Percentiles rank a stretch among this genome's conserved stretches.
phyloP scores from a whole-genome alignment of 495 filamentous ascomycete species.

The Daldinia childiae region DNA sequence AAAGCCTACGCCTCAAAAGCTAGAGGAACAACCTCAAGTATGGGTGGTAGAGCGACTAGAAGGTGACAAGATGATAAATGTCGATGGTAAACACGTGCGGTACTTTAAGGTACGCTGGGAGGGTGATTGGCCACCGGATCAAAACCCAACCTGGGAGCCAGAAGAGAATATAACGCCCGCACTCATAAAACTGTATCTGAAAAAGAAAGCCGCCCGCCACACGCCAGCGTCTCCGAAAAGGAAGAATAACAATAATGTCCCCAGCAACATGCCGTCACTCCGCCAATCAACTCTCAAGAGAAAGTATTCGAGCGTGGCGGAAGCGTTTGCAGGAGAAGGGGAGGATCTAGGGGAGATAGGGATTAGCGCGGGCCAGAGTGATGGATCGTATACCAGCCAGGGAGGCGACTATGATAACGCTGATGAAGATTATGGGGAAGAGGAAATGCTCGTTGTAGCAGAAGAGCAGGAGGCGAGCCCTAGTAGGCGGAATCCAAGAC shows the following conservation, averaged over 20 bases:
- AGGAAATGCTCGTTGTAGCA: slow-evolving; percentile 32
- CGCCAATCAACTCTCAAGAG: slow-evolving; percentile 27
- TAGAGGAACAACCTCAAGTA: slow-evolving; percentile 32
- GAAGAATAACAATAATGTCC: not conserved
- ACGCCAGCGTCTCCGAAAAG: not conserved
- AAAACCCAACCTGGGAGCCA: slow-evolving; percentile 61
- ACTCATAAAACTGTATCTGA: slow-evolving; percentile 47
- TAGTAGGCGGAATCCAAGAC: not conserved
- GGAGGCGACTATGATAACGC: not conserved
- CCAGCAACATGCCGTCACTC: slow-evolving; percentile 7
- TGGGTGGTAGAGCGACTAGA: slow-evolving; percentile 54
- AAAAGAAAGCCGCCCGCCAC: slow-evolving; percentile 26
- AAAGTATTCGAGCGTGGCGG: slow-evolving; percentile 52
- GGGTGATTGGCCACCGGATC: slow-evolving; percentile 57
- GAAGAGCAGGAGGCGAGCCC: slow-evolving; percentile 3
- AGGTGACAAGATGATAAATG: slow-evolving; percentile 45
- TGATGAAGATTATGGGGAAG: slow-evolving; percentile 10
- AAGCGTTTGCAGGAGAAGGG: slow-evolving; percentile 53
- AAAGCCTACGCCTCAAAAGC: slow-evolving; percentile 1
- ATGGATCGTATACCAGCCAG: not conserved
- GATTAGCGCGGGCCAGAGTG: not conserved
- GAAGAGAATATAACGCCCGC: slow-evolving; percentile 50
- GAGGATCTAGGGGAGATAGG: slow-evolving; percentile 5
- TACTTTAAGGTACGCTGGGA: slow-evolving; percentile 58
- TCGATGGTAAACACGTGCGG: slow-evolving; percentile 33